Conservation (phyloP, 1,284 basidiomycete genomes). For the Hemileia vastatrix region DNA sequence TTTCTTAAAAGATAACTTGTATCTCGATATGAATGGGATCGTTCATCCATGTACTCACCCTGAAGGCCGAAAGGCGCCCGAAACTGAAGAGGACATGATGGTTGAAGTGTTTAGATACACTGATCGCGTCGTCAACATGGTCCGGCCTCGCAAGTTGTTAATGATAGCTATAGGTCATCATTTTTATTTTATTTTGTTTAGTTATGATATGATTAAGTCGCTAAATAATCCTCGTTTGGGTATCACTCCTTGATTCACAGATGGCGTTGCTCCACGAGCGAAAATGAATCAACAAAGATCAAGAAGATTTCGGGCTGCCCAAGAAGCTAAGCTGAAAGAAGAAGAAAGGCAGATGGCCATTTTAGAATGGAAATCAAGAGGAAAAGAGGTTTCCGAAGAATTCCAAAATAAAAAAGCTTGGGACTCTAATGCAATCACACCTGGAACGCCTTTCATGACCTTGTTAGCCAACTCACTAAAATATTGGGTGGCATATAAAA, state of each 20-base stretch:
- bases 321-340: constrained; percentile 90
- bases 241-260: constrained; percentile 47
- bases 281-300: constrained; percentile 99
- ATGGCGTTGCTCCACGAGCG: constrained; percentile 93
- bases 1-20: constrained; percentile 25
- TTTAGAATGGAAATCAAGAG: constrained; percentile 84
- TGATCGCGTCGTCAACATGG: constrained; percentile 93
- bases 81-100: constrained; percentile 99
- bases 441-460: constrained; percentile 96
- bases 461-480: constrained; percentile 75
- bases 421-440: constrained; percentile 98
- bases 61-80: constrained; percentile 88
- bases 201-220: not conserved
- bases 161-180: constrained; percentile 91
- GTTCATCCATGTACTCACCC: constrained; percentile 99
- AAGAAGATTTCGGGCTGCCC: constrained; percentile 83
- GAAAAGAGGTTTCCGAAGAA: constrained; percentile 73
- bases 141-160: constrained; percentile 82
- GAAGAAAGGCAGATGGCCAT: constrained; percentile 71
- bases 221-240: not conserved
- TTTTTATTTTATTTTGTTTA: constrained; percentile 14
- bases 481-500: constrained; percentile 93
- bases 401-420: constrained; percentile 76
- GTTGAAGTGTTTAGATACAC: constrained; percentile 93
- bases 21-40: constrained; percentile 45